Conservation (phyloP, 495 filamentous ascomycete species). For the Penicillium bovifimosum region DNA sequence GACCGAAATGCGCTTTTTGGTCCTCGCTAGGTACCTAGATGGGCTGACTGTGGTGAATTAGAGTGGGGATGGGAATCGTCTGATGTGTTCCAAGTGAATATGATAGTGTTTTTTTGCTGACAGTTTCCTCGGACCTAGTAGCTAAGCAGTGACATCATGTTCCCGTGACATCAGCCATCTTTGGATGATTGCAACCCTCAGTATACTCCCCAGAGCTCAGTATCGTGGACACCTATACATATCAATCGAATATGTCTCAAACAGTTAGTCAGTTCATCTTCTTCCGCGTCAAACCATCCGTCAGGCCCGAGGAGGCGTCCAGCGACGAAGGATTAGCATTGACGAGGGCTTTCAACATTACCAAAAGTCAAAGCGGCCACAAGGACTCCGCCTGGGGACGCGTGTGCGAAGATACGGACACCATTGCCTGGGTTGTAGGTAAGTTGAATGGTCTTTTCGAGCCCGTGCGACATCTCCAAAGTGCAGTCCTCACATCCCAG, state of each 20-base stretch:
- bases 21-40: too few relatives aligned
- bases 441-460: not conserved
- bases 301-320: conserved; percentile 38
- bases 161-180: conserved; percentile 9
- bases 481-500: not conserved
- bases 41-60: too few relatives aligned
- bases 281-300: conserved; percentile 33
- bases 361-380: conserved; percentile 34
- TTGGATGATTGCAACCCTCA: not conserved
- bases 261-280: conserved; percentile 36
- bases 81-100: too few relatives aligned
- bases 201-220: not conserved
- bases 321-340: conserved; percentile 31
- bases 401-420: conserved; percentile 31
- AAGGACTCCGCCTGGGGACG: conserved; percentile 38
- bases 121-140: too few relatives aligned
- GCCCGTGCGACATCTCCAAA: not conserved
- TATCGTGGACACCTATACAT: not conserved
- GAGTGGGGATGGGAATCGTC: too few relatives aligned
- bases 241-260: conserved; percentile 14
- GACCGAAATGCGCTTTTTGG: not conserved
- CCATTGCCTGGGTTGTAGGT: conserved; percentile 41
- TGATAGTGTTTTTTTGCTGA: too few relatives aligned
- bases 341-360: conserved; percentile 23
- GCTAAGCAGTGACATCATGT: conserved; percentile 9